Percentiles rank a stretch among this genome's conserved stretches.
Evolutionary conservation across 1,284 basidiomycete genomes (phyloP).

Genomic region (Gomphus sp.): DNA sequence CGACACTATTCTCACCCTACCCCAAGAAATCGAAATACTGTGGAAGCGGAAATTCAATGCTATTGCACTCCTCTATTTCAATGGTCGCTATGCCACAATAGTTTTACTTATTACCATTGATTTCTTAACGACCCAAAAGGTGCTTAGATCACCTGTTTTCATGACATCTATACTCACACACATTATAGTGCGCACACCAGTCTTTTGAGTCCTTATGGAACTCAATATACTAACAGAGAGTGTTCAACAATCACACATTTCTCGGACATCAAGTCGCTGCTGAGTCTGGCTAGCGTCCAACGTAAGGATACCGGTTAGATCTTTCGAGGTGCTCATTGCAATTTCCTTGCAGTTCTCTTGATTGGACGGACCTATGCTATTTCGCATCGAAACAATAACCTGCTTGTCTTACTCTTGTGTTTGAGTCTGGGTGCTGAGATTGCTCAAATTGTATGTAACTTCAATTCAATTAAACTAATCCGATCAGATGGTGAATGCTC

Average conservation of each 20-base stretch:
- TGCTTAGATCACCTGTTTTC: too few species aligned
- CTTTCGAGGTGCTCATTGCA: neutral
- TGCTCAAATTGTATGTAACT: neutral
- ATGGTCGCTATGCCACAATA: neutral
- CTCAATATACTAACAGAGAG: too few species aligned
- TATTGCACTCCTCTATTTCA: neutral
- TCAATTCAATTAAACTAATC: neutral
- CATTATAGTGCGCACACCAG: too few species aligned
- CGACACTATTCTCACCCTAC: neutral
- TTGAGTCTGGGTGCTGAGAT: too few species aligned
- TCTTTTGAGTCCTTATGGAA: too few species aligned
- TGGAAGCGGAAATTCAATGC: neutral
- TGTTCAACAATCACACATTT: neutral
- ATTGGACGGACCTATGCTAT: neutral
- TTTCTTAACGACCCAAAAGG: too few species aligned
- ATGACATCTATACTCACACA: too few species aligned
- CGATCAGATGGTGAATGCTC: neutral
- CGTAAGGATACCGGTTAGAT: neutral
- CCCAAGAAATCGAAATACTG: neutral
- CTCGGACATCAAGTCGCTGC: neutral
- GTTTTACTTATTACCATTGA: neutral
- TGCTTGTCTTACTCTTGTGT: neutral
- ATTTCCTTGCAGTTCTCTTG: neutral
- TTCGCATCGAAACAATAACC: neutral
- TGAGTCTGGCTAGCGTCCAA: neutral